Percentiles rank a stretch among this genome's conserved stretches.
These are phyloP conservation scores for Ailanthus altissimus DNA, from an alignment of 345 rosid species.

Conservation along the genomic window DNA sequence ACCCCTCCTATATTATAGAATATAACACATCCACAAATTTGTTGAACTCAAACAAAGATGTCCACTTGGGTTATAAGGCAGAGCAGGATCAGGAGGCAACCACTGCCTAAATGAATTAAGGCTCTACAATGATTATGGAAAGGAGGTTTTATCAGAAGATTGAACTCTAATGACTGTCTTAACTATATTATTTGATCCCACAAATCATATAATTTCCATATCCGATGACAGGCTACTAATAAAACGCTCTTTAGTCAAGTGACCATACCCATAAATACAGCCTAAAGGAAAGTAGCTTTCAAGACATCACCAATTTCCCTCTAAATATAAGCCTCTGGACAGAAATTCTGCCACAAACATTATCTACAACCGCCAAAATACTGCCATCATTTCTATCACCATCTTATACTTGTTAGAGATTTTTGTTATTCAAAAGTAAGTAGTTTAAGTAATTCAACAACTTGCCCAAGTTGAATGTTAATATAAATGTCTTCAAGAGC, in stretches of 20 bases:
- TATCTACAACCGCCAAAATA: constrained; percentile 11
- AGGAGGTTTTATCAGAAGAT: background rate
- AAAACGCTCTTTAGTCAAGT: constrained; percentile 23
- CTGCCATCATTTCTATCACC: background rate
- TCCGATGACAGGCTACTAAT: background rate
- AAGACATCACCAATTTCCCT: constrained; percentile 7
- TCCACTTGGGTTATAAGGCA: constrained; percentile 17
- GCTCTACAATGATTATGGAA: background rate
- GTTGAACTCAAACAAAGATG: constrained; percentile 23
- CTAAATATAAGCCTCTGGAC: constrained; percentile 7
- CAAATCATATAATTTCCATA: background rate
- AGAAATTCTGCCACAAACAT: constrained; percentile 3
- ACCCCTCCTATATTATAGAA: constrained; percentile 14
- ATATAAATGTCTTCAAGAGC: background rate
- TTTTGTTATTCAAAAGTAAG: background rate
- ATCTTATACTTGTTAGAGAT: constrained; percentile 8
- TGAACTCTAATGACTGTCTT: background rate
- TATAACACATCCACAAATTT: constrained; percentile 13
- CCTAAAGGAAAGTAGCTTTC: constrained; percentile 12
- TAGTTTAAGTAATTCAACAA: background rate
- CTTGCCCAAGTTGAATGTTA: constrained; percentile 12
- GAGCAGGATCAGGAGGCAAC: background rate
- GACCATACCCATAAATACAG: constrained; percentile 17
- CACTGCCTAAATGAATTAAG: background rate
- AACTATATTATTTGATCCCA: background rate